phyloP scores from a whole-genome alignment of 768 basidiomycete species.

The Lactifluus subvellereus region DNA sequence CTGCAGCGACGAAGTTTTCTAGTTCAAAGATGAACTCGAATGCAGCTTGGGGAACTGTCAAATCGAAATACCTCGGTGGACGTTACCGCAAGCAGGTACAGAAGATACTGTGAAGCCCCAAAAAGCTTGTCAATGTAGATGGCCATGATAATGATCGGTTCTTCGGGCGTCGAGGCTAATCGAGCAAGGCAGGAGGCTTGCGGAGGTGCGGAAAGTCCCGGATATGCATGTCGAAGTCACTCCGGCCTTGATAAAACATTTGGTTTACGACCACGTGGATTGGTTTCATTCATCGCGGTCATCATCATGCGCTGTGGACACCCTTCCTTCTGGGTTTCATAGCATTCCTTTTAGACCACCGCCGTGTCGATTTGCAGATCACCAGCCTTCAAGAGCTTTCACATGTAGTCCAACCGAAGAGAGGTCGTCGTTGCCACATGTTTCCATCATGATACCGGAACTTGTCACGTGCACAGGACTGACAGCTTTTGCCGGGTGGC shows the following conservation, averaged over 20 bases:
- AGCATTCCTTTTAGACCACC: not conserved
- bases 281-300: too few relatives aligned
- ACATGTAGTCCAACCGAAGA: not conserved
- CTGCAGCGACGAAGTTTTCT: not conserved
- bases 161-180: too few relatives aligned
- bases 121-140: not conserved
- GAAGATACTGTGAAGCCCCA: not conserved
- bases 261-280: too few relatives aligned
- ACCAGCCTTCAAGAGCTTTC: not conserved
- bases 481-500: not conserved
- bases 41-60: not conserved
- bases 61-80: not conserved
- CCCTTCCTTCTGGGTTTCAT: not conserved
- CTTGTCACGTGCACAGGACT: not conserved
- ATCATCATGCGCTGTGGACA: not conserved
- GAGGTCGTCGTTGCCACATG: too few relatives aligned
- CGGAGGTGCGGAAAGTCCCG: too few relatives aligned
- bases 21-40: not conserved
- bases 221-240: too few relatives aligned
- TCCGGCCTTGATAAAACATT: too few relatives aligned
- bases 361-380: not conserved
- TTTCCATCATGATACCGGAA: not conserved
- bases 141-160: not conserved
- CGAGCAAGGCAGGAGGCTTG: too few relatives aligned
- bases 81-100: not conserved